These are phyloP conservation scores for Candida corydali DNA, from an alignment of 805 yeast genomes.

Conservation along the genomic window DNA sequence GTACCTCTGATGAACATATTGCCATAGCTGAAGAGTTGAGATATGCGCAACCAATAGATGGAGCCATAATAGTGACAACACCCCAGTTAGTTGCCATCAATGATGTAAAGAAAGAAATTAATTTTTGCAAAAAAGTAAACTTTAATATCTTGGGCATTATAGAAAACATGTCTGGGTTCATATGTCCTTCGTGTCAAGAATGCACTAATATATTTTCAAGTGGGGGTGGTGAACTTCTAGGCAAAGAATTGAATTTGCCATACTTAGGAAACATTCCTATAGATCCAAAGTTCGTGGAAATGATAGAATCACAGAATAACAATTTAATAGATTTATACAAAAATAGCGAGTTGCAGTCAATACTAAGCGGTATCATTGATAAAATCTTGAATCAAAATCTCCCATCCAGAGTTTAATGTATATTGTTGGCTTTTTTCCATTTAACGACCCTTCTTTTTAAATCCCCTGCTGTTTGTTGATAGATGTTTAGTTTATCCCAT, in stretches of 20 bases:
- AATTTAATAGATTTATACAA: constrained; percentile 32
- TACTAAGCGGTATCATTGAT: constrained; percentile 33
- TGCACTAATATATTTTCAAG: constrained; percentile 87
- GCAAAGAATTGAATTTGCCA: constrained; percentile 57
- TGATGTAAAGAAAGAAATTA: constrained; percentile 91
- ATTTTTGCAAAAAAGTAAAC: constrained; percentile 83
- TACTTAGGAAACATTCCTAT: constrained; percentile 89
- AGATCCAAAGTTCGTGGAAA: constrained; percentile 84
- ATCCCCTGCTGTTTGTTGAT: constrained; percentile 84
- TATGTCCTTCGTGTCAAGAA: constrained; percentile 91
- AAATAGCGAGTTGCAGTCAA: constrained; percentile 30
- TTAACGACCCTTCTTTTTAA: constrained; percentile 64
- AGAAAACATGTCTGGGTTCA: constrained; percentile 96
- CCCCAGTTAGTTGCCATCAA: constrained; percentile 93
- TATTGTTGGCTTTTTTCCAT: constrained; percentile 55
- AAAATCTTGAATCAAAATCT: constrained; percentile 27
- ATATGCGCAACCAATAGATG: constrained; percentile 66
- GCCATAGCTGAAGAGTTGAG: constrained; percentile 90
- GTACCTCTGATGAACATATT: constrained; percentile 97
- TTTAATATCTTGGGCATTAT: constrained; percentile 79
- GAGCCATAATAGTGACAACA: constrained; percentile 93
- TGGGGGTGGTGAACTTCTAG: constrained; percentile 82
- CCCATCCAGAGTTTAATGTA: constrained; percentile 14
- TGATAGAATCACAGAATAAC: constrained; percentile 65
- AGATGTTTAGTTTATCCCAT: constrained; percentile 81